Conservation (phyloP, 768 basidiomycete species). For the Leccinum truebloodii region DNA sequence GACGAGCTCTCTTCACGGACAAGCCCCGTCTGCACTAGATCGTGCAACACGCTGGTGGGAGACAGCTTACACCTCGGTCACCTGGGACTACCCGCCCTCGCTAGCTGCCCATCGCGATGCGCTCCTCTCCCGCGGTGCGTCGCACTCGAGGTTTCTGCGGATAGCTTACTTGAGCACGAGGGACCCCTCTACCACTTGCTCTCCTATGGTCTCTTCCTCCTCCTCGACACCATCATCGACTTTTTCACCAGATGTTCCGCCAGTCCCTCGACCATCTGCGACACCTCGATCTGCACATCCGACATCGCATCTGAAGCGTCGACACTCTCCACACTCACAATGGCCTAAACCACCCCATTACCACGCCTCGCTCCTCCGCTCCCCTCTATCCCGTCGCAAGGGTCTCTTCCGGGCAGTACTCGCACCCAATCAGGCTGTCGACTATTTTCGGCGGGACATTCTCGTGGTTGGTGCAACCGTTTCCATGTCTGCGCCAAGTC, state of each 20-base stretch:
- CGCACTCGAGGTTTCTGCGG: too few relatives aligned
- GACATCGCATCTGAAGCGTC: constrained; percentile 10
- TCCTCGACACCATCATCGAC: too few relatives aligned
- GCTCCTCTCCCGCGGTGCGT: too few relatives aligned
- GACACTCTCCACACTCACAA: constrained; percentile 5
- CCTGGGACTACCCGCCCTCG: too few relatives aligned
- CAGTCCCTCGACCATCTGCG: constrained; percentile 3
- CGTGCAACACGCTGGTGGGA: too few relatives aligned
- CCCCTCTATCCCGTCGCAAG: constrained; percentile 26
- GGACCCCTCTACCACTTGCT: too few relatives aligned
- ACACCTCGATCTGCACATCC: constrained; percentile 13
- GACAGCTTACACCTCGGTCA: too few relatives aligned
- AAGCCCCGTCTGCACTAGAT: too few relatives aligned
- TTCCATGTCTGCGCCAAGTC: neutral
- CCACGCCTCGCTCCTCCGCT: constrained; percentile 29
- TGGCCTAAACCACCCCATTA: constrained; percentile 33
- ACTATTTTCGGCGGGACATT: constrained; percentile 31
- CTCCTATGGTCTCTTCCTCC: too few relatives aligned
- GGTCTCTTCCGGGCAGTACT: constrained; percentile 29
- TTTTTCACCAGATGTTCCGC: neutral
- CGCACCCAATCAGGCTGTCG: constrained; percentile 19
- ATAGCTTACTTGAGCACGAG: too few relatives aligned
- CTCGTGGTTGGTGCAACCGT: constrained; percentile 2
- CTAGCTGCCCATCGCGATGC: too few relatives aligned
- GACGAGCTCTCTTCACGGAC: too few relatives aligned